Percentiles rank a stretch among this genome's conserved stretches.
These are phyloP conservation scores for Lathyrus oleraceus DNA, from an alignment of 306 rosid species.

Conservation along the genomic window DNA sequence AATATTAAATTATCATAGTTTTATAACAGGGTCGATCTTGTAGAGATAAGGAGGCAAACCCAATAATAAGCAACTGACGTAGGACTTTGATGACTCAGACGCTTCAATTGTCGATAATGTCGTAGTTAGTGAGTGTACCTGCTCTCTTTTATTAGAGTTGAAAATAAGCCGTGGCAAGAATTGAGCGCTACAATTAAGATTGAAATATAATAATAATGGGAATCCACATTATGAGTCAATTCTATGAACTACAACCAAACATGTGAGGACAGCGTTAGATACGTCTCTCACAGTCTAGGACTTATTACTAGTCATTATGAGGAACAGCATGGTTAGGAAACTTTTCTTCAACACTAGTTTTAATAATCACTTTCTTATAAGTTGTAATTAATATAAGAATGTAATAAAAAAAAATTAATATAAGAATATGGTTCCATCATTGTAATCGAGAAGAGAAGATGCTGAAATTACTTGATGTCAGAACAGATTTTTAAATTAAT, in stretches of 20 bases:
- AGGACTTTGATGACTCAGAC: constrained; percentile 3
- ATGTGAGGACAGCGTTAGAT: neutral
- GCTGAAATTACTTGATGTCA: too few species aligned
- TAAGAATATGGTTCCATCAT: too few species aligned
- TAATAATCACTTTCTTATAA: too few species aligned
- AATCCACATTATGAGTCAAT: neutral
- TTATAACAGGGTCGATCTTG: neutral
- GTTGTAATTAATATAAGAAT: too few species aligned
- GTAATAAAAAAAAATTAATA: too few species aligned
- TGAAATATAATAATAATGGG: neutral
- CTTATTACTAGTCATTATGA: neutral
- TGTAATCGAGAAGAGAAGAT: too few species aligned
- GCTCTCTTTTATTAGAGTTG: neutral
- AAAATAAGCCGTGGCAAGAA: neutral
- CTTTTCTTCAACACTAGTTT: too few species aligned
- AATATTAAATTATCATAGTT: neutral
- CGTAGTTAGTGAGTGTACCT: neutral
- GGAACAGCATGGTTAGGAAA: too few species aligned
- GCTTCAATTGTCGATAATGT: neutral
- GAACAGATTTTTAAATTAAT: too few species aligned
- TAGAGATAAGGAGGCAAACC: neutral
- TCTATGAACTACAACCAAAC: constrained; percentile 4
- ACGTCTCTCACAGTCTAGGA: neutral
- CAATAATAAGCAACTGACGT: neutral
- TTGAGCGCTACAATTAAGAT: neutral